Evolutionary conservation across 2,329 filamentous ascomycete species (phyloP).

Genomic region (Hirsutella thompsonii): DNA sequence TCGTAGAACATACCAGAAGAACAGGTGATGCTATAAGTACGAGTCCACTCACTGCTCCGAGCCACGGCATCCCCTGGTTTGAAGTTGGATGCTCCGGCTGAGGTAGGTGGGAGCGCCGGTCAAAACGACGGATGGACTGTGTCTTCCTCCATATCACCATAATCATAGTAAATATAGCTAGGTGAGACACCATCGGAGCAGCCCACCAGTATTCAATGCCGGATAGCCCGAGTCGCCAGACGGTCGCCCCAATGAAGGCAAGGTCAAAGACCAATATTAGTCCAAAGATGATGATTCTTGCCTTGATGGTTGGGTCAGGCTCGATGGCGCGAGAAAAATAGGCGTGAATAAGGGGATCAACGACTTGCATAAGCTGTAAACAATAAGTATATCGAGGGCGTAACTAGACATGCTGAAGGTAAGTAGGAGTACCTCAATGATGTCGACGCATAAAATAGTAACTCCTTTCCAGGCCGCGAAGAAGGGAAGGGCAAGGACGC

Average conservation of each 20-base stretch:
- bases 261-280: slow-evolving; percentile 1
- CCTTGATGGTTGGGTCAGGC: background rate
- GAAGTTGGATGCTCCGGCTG: background rate
- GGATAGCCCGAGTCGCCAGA: background rate
- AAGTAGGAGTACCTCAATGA: background rate
- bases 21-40: background rate
- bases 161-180: background rate
- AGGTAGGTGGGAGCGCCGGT: background rate
- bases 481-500: background rate
- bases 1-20: background rate
- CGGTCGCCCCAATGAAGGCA: background rate
- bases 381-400: background rate
- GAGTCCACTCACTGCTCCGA: background rate
- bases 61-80: background rate
- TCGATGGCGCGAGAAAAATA: background rate
- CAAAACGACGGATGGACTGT: background rate
- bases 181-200: background rate
- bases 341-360: background rate
- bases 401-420: background rate
- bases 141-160: background rate
- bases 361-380: slow-evolving; percentile 1
- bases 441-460: background rate
- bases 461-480: slow-evolving; percentile 1
- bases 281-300: background rate
- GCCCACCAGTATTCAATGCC: background rate